Base-by-base conservation (phyloP, 1,139 yeast genomes). In the Diutina siamensis region DNA sequence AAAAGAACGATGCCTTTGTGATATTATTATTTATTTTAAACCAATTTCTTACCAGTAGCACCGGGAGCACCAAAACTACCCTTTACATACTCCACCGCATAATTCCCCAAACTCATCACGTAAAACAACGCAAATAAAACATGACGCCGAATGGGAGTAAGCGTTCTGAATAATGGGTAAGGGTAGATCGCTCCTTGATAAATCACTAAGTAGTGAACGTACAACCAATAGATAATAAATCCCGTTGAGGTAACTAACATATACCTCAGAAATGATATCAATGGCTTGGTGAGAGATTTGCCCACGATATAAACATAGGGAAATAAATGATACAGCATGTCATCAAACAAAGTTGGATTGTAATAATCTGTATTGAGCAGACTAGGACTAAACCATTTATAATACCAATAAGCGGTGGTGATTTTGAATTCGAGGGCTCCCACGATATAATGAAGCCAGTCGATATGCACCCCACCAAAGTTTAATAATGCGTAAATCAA, bases 401-500 rank as follows among this genome's bases (percentile, higher is more conserved):
- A 47, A 2, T 54, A 38, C 63, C 63, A 60, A 48, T 60, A 61
- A 0, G 57, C 49, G 7, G 51, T 47, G 3, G 61, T 58, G 21
- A 61, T 62, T 13, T 51, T 48, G 41, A 56, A 54, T 47, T 60
- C 63, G n/a, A 53, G 45, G 44, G 56, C 51, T 28, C 51, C 52
- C 1, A 55, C 42, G 31, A 38, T 4, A n/a, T 25, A 13, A 25
- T 38, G 33, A 9, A 38, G 17, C 33, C 32, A n/a, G 7, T 7
- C 17, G 21, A 35, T 28, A 2, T 13, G 32, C 15, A 44, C 19
- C 15, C 22, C 20, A n/a, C 18, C 7, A 4, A 19, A 9, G n/a
- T 20, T 32, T 3, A 19, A n/a, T 18, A 19, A 25, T n/a, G 44
- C 44, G 10, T 32, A 41, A 7, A 41, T 17, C 4, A 19, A 19